Evolutionary conservation across 1,284 basidiomycete species (phyloP), one percentile per base, ranked within the genome.

Genomic region (Trichosporon sp.): DNA sequence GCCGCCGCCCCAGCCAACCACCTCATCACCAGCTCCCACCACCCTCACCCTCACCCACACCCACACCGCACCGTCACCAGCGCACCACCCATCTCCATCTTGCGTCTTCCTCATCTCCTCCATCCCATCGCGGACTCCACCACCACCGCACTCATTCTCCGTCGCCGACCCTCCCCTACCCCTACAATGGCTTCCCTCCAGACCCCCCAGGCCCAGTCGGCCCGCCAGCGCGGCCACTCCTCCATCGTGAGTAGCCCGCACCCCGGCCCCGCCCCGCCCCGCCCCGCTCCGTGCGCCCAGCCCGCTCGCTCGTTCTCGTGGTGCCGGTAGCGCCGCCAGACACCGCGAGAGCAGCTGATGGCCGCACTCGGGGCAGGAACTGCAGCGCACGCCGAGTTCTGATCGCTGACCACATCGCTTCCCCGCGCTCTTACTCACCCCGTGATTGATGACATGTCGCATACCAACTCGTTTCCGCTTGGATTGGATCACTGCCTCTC

Each of bases 221-320:
- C 74, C 66, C 79, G 83, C 72, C 78, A 79, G 68, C 78, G 84
- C 72, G 84, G 82, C 67, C 79, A 81, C 68, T 83, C 84, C 65
- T 79, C 81, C 69, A 83, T 85, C 79, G 84, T 85, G 70, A 65
- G 83, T 77, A 2, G n/a, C n/a, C n/a, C n/a, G n/a, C n/a, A n/a
- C n/a, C n/a, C n/a, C n/a, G n/a, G n/a, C n/a, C 58, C 65, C 68
- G 44, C 71, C 27, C 63, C 68, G 66, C 63, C 56, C 21, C 18
- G 11, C n/a, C 29, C 21, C n/a, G 29, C 27, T 18, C 32, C 21
- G 3, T 65, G 18, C 51, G 65, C n/a, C 60, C 21, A 25, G n/a
- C n/a, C n/a, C n/a, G n/a, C n/a, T n/a, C n/a, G n/a, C n/a, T n/a
- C n/a, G n/a, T n/a, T n/a, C n/a, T n/a, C n/a, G n/a, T n/a, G n/a